Evolutionary conservation across 805 yeast genomes (phyloP), one percentile per base, ranked within the genome.

Genomic region (Schizosaccharomyces lindneri): DNA sequence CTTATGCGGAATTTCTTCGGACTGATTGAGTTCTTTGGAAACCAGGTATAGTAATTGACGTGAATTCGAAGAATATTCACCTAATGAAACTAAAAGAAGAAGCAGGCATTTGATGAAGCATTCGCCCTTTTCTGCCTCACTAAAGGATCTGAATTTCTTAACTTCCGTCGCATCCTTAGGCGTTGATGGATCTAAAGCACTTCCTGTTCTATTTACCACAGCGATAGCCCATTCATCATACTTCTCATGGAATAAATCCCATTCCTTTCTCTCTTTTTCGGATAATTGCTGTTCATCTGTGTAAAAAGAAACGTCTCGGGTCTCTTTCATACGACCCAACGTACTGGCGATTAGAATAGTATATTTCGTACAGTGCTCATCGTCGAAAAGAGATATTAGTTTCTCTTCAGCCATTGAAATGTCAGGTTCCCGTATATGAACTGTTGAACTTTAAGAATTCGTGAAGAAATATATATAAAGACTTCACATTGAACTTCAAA

Each of bases 41-140:
- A 59, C 29, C 4, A 17, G n/a, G n/a, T 19, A 29, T 19, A 61
- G 59, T 43, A 62, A 24, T 60, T n/a, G 36, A 21, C 64, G n/a
- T 41, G 64, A 62, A 36, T 55, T 43, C 7, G 65, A 27, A 15
- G 62, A 43, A 51, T 64, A 64, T 7, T 62, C 55, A 19, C 59
- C 60, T 11, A 64, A 59, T 7, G 64, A 62, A 24, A 64, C 31
- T 13, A 64, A 55, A 13, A 64, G 32, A n/a, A 64, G 57, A 13
- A 64, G 43, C 24, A 24, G 13, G 15, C 46, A 46, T 21, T 41
- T 41, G 17, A 32, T 7, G 27, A 55, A 55, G 51, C 48, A 61
- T 24, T 24, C 36, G 36, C 21, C 43, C 32, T 24, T 19, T 21
- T 39, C 48, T 27, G 24, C 32, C 9, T 21, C 48, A 15, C n/a